Percentiles rank a stretch among this genome's conserved stretches.
phyloP scores from a whole-genome alignment of 805 yeast species.

The Pichia rugopelliculosa region DNA sequence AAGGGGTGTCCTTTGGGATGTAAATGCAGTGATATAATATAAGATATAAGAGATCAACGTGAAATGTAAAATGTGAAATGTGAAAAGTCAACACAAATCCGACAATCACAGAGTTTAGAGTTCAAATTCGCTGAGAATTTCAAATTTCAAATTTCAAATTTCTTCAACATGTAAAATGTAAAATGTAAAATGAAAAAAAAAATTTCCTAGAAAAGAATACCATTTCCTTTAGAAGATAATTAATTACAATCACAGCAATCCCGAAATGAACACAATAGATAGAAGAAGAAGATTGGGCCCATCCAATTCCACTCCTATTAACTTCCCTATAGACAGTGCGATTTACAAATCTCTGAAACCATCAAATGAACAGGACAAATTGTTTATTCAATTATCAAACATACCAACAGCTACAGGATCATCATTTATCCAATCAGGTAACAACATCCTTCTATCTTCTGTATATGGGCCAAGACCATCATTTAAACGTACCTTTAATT shows the following conservation, averaged over 20 bases:
- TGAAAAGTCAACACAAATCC: too few relatives aligned
- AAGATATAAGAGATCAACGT: too few relatives aligned
- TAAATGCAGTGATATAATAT: too few relatives aligned
- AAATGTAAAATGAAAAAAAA: too few relatives aligned
- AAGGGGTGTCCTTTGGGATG: too few relatives aligned
- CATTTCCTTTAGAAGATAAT: neutral
- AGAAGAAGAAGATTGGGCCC: slow-evolving; percentile 89
- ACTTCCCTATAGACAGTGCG: slow-evolving; percentile 21
- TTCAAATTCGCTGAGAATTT: too few relatives aligned
- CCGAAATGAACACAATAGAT: slow-evolving; percentile 42
- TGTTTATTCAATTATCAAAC: slow-evolving; percentile 53
- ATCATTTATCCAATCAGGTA: slow-evolving; percentile 63
- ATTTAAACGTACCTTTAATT: slow-evolving; percentile 27
- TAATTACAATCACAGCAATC: neutral
- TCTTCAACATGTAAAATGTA: too few relatives aligned
- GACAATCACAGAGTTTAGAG: too few relatives aligned
- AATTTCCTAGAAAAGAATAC: too few relatives aligned
- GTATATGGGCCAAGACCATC: slow-evolving; percentile 87
- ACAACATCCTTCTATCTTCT: slow-evolving; percentile 55
- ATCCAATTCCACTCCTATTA: slow-evolving; percentile 48
- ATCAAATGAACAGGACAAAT: slow-evolving; percentile 13
- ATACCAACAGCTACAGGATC: slow-evolving; percentile 66
- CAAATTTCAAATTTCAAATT: too few relatives aligned
- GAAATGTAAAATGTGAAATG: too few relatives aligned
- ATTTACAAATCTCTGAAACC: too few relatives aligned